These are phyloP conservation scores for Leishmania gerbilli DNA, from an alignment of 208 protist genomes.

Conservation along the genomic window DNA sequence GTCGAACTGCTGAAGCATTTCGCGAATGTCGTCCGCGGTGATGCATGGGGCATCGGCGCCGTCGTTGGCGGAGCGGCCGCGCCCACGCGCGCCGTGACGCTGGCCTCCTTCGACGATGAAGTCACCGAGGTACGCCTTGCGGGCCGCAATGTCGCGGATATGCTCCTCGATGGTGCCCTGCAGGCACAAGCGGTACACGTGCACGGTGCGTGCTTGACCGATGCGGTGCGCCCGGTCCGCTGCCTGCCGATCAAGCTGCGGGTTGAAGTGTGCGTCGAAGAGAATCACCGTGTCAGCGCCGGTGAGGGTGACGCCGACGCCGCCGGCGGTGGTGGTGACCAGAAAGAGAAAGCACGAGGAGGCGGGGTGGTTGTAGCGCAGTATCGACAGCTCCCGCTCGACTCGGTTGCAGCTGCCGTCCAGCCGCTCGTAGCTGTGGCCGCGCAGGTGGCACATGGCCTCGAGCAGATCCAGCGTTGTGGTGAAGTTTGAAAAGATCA, in stretches of 20 bases:
- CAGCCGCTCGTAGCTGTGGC: conserved; percentile 82
- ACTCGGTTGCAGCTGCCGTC: conserved; percentile 83
- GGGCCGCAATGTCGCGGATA: conserved; percentile 92
- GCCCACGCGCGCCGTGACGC: conserved; percentile 5
- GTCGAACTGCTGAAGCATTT: conserved; percentile 46
- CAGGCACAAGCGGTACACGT: conserved; percentile 96
- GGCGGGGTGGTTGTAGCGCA: conserved; percentile 90
- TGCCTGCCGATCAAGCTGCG: conserved; percentile 98
- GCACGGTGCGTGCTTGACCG: conserved; percentile 94
- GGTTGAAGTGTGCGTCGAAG: conserved; percentile 98
- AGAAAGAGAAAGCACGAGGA: conserved; percentile 96
- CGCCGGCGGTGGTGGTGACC: conserved; percentile 97
- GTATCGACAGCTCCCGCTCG: conserved; percentile 93
- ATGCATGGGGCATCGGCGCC: conserved; percentile 13
- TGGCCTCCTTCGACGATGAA: conserved; percentile 86
- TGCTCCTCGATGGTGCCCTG: conserved; percentile 94
- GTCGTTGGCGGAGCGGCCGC: background rate
- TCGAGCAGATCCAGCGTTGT: conserved; percentile 87
- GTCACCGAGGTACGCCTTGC: conserved; percentile 94
- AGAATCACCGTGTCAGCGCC: conserved; percentile 96
- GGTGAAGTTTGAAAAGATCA: conserved; percentile 94
- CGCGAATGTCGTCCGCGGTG: conserved; percentile 53
- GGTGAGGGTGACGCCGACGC: conserved; percentile 98
- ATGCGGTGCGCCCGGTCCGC: conserved; percentile 95
- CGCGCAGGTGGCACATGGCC: conserved; percentile 69